A percentile compares a stretch with the other conserved stretches of the same genome.
Conservation (phyloP, 2,329 filamentous ascomycete species). For the Fusarium nodosum region DNA sequence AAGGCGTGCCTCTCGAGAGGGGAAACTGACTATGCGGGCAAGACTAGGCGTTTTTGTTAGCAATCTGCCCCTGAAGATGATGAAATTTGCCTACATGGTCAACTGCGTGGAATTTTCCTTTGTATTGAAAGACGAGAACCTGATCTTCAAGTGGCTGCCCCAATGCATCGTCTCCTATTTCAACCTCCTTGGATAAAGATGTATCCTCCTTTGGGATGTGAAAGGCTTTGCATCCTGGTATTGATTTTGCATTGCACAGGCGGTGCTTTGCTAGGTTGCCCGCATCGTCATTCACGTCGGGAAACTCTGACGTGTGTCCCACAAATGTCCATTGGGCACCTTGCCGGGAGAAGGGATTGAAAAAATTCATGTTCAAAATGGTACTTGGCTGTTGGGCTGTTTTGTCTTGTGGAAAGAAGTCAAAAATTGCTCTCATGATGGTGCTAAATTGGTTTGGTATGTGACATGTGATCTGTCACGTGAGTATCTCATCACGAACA, state of each 20-base stretch:
- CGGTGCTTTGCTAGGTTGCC: constrained; percentile 56
- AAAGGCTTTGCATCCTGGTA: constrained; percentile 72
- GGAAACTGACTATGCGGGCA: constrained; percentile 78
- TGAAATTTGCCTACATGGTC: constrained; percentile 70
- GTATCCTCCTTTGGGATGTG: constrained; percentile 59
- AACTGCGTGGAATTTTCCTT: constrained; percentile 74
- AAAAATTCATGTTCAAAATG: constrained; percentile 43
- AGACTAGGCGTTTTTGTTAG: constrained; percentile 58
- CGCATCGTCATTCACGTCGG: constrained; percentile 62
- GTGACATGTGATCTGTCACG: constrained; percentile 22
- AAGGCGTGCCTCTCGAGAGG: constrained; percentile 71
- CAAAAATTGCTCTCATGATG: constrained; percentile 12
- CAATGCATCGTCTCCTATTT: constrained; percentile 53
- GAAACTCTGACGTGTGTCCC: constrained; percentile 68
- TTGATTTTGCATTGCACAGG: constrained; percentile 56
- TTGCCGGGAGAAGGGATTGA: constrained; percentile 27
- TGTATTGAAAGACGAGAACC: constrained; percentile 75
- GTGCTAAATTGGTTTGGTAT: neutral
- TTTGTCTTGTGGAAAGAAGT: neutral
- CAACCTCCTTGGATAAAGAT: constrained; percentile 55
- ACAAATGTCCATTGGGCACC: constrained; percentile 64
- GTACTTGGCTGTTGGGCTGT: neutral
- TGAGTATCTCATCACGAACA: no score
- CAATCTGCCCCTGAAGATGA: fast-evolving
- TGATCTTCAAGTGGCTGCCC: constrained; percentile 65